Percentiles rank a stretch among this genome's conserved stretches.
Evolutionary conservation across 1,284 basidiomycete species (phyloP).

Genomic region (Phellopilus nigrolimitatus): DNA sequence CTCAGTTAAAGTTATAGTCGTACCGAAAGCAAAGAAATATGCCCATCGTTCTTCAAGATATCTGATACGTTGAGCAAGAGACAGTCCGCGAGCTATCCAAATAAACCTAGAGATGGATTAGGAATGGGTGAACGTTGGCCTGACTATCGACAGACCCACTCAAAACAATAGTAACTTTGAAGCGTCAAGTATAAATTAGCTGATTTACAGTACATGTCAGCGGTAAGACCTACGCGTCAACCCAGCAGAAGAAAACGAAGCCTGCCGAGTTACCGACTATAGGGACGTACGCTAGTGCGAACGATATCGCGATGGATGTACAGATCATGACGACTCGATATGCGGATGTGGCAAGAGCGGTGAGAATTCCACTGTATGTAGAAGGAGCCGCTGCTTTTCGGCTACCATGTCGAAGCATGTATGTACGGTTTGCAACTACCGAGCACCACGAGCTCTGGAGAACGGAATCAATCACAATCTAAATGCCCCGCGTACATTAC

Average conservation of each 20-base stretch:
- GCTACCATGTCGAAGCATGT: conserved; percentile 59
- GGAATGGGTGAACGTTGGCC: conserved; percentile 20
- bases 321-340: conserved; percentile 76
- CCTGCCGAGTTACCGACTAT: conserved; percentile 53
- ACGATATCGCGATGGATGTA: conserved; percentile 68
- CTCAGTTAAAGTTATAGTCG: too few species aligned
- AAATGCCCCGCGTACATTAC: too few species aligned
- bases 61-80: conserved; percentile 60
- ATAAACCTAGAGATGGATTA: conserved; percentile 48
- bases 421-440: conserved; percentile 66
- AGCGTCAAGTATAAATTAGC: conserved; percentile 11
- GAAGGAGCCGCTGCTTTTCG: conserved; percentile 39
- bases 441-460: conserved; percentile 68
- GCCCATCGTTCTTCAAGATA: conserved; percentile 83
- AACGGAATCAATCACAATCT: conserved; percentile 7
- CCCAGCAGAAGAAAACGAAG: conserved; percentile 76
- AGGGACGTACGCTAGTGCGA: conserved; percentile 59
- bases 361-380: conserved; percentile 68
- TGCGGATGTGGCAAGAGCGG: conserved; percentile 67
- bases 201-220: conserved; percentile 8
- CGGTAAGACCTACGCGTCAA: conserved; percentile 64
- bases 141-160: conserved; percentile 45
- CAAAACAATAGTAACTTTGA: conserved; percentile 89
- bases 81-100: conserved; percentile 70
- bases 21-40: conserved; percentile 79